These are phyloP conservation scores for Solanum pimpinellifolium DNA, from an alignment of 257 asterid genomes.

Conservation along the genomic window DNA sequence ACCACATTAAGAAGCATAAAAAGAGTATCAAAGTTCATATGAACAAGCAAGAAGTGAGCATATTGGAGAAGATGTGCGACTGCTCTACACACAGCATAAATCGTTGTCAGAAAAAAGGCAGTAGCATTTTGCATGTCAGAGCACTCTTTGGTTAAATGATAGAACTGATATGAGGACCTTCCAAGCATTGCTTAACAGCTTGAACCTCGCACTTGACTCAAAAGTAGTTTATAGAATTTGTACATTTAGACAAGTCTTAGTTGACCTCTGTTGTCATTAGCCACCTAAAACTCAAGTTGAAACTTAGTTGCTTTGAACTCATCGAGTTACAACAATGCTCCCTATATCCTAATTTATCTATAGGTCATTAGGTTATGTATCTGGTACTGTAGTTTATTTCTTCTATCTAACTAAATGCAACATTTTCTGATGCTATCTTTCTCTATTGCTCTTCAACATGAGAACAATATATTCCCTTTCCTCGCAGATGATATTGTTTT, in stretches of 20 bases:
- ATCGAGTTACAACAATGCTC: neutral
- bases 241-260: neutral
- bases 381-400: neutral
- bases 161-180: neutral
- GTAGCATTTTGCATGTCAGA: neutral
- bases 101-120: neutral
- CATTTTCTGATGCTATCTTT: neutral
- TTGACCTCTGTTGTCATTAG: neutral
- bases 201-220: neutral
- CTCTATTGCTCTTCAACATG: neutral
- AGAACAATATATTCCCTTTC: neutral
- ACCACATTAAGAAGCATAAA: slow-evolving; percentile 5
- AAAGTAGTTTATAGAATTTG: neutral
- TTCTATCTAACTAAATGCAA: neutral
- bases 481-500: neutral
- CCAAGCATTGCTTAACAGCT: neutral
- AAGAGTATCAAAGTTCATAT: neutral
- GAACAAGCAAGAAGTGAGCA: neutral
- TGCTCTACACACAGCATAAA: neutral
- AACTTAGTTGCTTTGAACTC: neutral
- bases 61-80: neutral
- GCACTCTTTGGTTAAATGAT: neutral
- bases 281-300: neutral
- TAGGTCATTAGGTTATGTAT: neutral
- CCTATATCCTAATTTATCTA: neutral